Evolutionary conservation across 768 basidiomycete genomes (phyloP).

Genomic region (Agaricus blazei): DNA sequence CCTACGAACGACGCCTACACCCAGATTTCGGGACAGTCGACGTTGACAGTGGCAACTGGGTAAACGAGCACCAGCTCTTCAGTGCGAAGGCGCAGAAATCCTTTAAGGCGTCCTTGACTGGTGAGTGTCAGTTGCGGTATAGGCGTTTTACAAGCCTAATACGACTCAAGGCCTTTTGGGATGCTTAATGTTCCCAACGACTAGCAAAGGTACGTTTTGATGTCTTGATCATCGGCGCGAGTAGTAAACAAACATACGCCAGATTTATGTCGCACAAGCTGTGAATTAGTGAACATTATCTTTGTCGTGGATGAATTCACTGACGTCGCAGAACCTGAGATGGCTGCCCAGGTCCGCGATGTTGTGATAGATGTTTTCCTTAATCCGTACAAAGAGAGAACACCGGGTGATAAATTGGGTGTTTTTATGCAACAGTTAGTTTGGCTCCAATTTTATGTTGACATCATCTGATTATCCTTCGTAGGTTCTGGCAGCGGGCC

Average conservation of each 20-base stretch:
- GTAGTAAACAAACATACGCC: conserved; percentile 3
- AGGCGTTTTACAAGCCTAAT: background rate
- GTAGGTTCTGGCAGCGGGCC: conserved; percentile 15
- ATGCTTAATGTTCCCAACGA: background rate
- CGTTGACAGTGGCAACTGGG: conserved; percentile 19
- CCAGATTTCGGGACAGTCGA: conserved; percentile 15
- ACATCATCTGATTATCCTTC: background rate
- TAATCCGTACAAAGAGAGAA: conserved; percentile 17
- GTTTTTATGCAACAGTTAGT: conserved; percentile 6
- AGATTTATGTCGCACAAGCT: conserved; percentile 16
- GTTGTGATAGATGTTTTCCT: conserved; percentile 18
- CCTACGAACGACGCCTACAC: conserved; percentile 8
- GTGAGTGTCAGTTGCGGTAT: conserved; percentile 9
- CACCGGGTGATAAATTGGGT: conserved; percentile 13
- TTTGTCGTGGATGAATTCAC: conserved; percentile 21
- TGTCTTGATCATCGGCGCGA: background rate
- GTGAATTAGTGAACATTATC: conserved; percentile 17
- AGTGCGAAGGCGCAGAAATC: conserved; percentile 18
- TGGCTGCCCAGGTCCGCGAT: conserved; percentile 10
- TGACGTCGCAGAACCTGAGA: conserved; percentile 13
- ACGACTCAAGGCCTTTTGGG: conserved; percentile 2
- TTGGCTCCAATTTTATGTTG: background rate
- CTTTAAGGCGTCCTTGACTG: conserved; percentile 20
- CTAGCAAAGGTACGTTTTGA: background rate
- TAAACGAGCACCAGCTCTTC: conserved; percentile 19